Conservation (phyloP, 768 basidiomycete species). For the Xerocomellus dryophilus region DNA sequence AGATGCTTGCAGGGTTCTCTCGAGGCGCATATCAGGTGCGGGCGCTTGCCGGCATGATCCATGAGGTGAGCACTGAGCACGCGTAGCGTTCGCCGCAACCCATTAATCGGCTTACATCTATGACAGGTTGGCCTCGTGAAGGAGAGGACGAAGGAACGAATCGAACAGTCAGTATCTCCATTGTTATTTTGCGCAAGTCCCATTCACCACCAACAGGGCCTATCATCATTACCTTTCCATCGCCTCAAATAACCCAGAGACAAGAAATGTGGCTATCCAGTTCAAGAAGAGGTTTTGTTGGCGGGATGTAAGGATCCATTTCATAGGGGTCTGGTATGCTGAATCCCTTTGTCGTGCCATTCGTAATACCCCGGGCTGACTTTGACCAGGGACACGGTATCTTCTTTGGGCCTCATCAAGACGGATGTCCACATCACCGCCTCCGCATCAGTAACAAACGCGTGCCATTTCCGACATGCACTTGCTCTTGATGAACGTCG, state of each 20-base stretch:
- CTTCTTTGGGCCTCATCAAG: conserved; percentile 6
- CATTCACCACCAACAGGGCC: not conserved
- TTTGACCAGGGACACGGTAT: conserved; percentile 12
- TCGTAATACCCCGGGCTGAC: not conserved
- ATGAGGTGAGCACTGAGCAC: conserved; percentile 24
- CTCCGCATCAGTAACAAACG: conserved; percentile 4
- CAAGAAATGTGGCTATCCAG: not conserved
- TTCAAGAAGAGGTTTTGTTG: conserved; percentile 32
- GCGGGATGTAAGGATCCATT: conserved; percentile 28
- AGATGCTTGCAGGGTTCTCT: conserved; percentile 35
- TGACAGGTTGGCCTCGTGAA: not conserved
- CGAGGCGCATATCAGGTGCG: conserved; percentile 43
- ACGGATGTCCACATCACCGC: conserved; percentile 2
- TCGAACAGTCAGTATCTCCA: not conserved
- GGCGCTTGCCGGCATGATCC: conserved; percentile 36
- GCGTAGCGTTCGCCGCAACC: no score
- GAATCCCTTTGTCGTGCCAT: not conserved
- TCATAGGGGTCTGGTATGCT: conserved; percentile 34
- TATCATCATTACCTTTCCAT: conserved; percentile 14
- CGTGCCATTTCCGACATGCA: conserved; percentile 15
- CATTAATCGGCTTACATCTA: no score
- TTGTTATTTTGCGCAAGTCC: not conserved
- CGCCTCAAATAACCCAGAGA: conserved; percentile 21
- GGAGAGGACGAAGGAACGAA: not conserved
- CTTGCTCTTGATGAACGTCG: conserved; percentile 16